phyloP scores from a whole-genome alignment of 2,329 filamentous ascomycete genomes.

The Monilinia fructigena region DNA sequence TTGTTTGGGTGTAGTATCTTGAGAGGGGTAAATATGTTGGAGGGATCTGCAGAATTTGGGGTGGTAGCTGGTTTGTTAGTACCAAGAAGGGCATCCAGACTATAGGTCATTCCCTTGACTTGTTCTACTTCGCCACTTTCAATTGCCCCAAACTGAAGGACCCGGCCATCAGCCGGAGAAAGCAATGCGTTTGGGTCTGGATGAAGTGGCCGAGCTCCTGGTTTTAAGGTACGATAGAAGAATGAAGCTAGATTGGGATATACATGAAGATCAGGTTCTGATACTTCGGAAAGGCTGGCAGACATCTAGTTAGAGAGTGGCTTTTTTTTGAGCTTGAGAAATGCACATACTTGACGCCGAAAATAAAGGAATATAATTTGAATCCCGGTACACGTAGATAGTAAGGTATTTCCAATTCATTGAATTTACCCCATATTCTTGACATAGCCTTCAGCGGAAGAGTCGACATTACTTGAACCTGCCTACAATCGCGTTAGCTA shows the following conservation, averaged over 20 bases:
- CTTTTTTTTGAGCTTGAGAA: neutral
- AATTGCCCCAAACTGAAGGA: constrained; percentile 90
- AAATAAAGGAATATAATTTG: constrained; percentile 70
- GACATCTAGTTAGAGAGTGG: constrained; percentile 27
- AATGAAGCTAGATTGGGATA: constrained; percentile 95
- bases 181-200: constrained; percentile 76
- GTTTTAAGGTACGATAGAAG: constrained; percentile 94
- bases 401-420: constrained; percentile 69
- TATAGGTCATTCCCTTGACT: constrained; percentile 98
- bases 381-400: constrained; percentile 70
- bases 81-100: constrained; percentile 86
- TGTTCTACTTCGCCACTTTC: constrained; percentile 95
- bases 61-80: constrained; percentile 52
- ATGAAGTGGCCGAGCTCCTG: constrained; percentile 81
- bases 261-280: constrained; percentile 80
- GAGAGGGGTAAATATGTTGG: constrained; percentile 49
- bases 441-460: constrained; percentile 71
- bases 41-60: constrained; percentile 39
- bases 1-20: constrained; percentile 28
- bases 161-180: constrained; percentile 84
- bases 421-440: constrained; percentile 70
- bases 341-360: constrained; percentile 62
- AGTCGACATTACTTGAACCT: constrained; percentile 72
- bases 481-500: constrained; percentile 45
- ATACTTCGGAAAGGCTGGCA: constrained; percentile 73